Base-by-base conservation (phyloP, 192 early-diverging fungal species). In the Oehlia diaphana region DNA sequence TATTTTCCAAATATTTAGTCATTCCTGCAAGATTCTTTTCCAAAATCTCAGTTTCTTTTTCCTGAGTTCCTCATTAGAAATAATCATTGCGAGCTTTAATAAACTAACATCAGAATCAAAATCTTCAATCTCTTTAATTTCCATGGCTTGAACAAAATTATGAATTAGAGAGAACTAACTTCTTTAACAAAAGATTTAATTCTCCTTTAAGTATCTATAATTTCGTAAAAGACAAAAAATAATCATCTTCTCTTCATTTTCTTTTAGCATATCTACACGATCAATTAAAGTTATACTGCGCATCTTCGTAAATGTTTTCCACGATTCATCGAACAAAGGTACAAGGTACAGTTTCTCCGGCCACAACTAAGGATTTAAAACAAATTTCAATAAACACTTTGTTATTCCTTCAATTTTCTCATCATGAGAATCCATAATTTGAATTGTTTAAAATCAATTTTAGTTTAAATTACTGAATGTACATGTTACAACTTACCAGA, bases 181-280 rank as follows among this genome's bases (percentile, higher is more conserved):
- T 72, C 71, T 44, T 72, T 42, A 9, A 44, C n/a, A 47, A 72
- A 72, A 31, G 37, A 26, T 26, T 50, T 72, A 26, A 72, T 72
- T 31, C 26, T 72, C 71, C 16, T 44, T 9, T 50, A 50, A 21
- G 44, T n/a, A 72, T 16, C 31, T 44, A 72, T 50, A 72, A 44
- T 21, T 16, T 42, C 50, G 21, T 42, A 72, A 50, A 49, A 42
- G 39, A 42, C 5, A 42, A 42, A 42, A 6, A 42, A 42, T 42
- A 42, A 42, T 42, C 39, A 9, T 42, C 39, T 6, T 42, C 5
- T 42, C 39, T 42, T 42, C 39, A 42, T 42, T 42, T 7, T 42
- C 39, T 42, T 44, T 72, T 33, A 42, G 39, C 71, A 42, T 44
- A 50, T 49, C 47, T 26, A 72, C 71, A 23, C 71, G 71, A n/a